A percentile compares a stretch with the other conserved stretches of the same genome.
Evolutionary conservation across 257 asterid genomes (phyloP).

Genomic region (Linaria vulgaris): DNA sequence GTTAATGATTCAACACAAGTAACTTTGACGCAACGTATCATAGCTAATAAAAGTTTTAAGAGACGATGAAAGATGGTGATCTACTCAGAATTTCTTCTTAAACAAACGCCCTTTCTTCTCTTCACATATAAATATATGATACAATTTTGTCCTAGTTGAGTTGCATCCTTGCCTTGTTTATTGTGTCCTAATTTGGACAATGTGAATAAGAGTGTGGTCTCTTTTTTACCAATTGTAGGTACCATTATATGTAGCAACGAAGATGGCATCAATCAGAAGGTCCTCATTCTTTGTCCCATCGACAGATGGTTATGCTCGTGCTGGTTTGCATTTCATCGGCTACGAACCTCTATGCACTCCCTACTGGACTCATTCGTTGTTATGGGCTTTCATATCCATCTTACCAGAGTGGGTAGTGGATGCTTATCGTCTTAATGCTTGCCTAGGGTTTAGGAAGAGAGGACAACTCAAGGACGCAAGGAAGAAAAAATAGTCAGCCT

Average conservation of each 20-base stretch:
- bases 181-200: too few relatives aligned
- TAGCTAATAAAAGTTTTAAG: too few relatives aligned
- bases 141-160: too few relatives aligned
- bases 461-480: constrained; percentile 74
- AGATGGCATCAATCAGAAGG: constrained; percentile 86
- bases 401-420: constrained; percentile 66
- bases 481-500: constrained; percentile 55
- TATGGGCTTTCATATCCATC: constrained; percentile 55
- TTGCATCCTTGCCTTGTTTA: too few relatives aligned
- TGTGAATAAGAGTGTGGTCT: too few relatives aligned
- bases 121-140: too few relatives aligned
- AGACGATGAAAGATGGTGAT: too few relatives aligned
- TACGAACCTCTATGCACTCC: constrained; percentile 89
- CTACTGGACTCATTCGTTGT: constrained; percentile 87
- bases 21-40: too few relatives aligned
- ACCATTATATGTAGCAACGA: constrained; percentile 89
- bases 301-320: constrained; percentile 77
- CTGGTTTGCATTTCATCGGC: constrained; percentile 76
- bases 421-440: constrained; percentile 69
- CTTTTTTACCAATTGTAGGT: constrained; percentile 40
- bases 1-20: too few relatives aligned
- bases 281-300: constrained; percentile 93
- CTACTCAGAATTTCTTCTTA: too few relatives aligned
- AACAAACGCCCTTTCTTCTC: too few relatives aligned
- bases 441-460: constrained; percentile 65